Base-by-base conservation (phyloP, 441 rosid species). In the Omphalea diandra region DNA sequence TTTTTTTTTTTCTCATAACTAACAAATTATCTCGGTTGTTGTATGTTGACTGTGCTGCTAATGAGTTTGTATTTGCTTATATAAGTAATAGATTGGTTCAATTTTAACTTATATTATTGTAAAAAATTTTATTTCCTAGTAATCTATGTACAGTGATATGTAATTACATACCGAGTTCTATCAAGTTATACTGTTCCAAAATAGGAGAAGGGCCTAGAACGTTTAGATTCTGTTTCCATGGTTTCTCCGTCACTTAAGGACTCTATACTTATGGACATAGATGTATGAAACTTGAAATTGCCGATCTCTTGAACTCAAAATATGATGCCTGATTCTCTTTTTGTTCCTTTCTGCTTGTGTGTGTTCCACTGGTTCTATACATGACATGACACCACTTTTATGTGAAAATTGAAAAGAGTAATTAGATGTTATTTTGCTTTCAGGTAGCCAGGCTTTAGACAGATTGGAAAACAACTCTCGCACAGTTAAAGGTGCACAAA, bases 401-500 rank as follows among this genome's bases (percentile, higher is more conserved):
- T 49, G 20, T 5, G 47, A 26, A 10, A 57, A 57, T 8, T 57
- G 46, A 32, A 38, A 55, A 55, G 35, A 27, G 59, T 14, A 53
- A 6, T 29, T 14, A 22, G 29, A 24, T 58, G 38, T 58, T 75
- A 60, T 77, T 15, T 65, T 50, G 69, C 35, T 80, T n/a, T 69
- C 75, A 95, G 98, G 97, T 80, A 81, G 77, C 62, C 85, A 80
- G 77, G 63, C 79, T 68, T 68, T 93, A 75, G 96, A 89, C 82
- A 83, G 83, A 82, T 59, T 95, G 79, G 99, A 89, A 76, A 93
- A 76, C 82, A 86, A 83, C 77, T 93, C 97, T 29, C 87, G 87
- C 70, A 93, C 97, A 31, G 94, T 88, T 73, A 87, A 93, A 82
- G 99, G 99, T 65, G 99, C 99, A 73, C 81, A 87, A 71, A 54